Base-by-base conservation (phyloP, 495 filamentous ascomycete genomes). In the Bryoglossum gracile region DNA sequence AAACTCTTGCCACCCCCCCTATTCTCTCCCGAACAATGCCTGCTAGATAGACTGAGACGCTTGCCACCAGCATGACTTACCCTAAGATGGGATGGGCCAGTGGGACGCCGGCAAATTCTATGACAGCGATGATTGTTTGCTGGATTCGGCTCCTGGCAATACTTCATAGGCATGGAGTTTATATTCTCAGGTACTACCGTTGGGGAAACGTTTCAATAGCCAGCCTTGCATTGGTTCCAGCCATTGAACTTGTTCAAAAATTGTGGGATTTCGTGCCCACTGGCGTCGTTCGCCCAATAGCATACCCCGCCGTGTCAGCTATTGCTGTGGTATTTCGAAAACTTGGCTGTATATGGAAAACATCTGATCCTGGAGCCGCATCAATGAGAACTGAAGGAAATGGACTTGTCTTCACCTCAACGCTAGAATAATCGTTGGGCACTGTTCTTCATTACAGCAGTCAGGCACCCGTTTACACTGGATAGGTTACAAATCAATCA, bases 241-340 rank as follows among this genome's bases (percentile, higher is more conserved):
- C 16, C 25, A 25, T 45, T 32, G 22, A 45, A 45, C 14, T 45
- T 13, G 18, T 45, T n/a, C 34, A 17, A 14, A 51, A 44, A 4
- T 51, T 39, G 3, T 51, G 48, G 48, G 48, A 51, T 21, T 51
- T 51, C 16, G 30, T 44, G 39, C 26, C 39, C 9, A 13, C 23
- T 1, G 48, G 44, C 44, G 26, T 44, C 17, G 33, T 51, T 8
- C 38, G 48, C 8, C 48, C 48, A 4, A n/a, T 43, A n/a, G 41
- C 41, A 4, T 16, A 4, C 5, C 14, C 14, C n/a, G 10, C 41
- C 2, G 41, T 43, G 2, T 16, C 8, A 2, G 25, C 14, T 6
- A 10, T 43, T 18, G 24, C 41, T 4, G 19, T 43, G 3, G 32
- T 43, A n/a, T 22, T 25, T 16, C 22, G 41, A 5, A 11, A 25